Evolutionary conservation across 192 early-diverging fungal genomes (phyloP).

Genomic region (Rhizophagus prolifer): DNA sequence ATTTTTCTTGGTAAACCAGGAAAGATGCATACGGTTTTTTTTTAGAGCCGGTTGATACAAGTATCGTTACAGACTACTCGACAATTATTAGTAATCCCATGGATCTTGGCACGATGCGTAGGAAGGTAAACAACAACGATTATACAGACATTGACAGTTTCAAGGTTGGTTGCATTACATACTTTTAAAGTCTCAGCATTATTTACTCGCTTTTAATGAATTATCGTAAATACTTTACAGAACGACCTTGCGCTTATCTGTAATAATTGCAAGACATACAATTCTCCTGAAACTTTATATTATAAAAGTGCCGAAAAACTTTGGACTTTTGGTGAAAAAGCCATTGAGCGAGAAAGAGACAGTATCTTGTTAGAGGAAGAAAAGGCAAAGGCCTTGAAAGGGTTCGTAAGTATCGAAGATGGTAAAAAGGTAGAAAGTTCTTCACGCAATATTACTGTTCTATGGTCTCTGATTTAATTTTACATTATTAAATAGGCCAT

Average conservation of each 20-base stretch:
- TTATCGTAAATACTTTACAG: slow-evolving; percentile 12
- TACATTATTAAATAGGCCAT: background rate
- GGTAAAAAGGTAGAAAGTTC: background rate
- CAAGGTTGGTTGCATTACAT: slow-evolving; percentile 11
- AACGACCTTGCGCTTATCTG: slow-evolving; percentile 76
- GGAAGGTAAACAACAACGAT: slow-evolving; percentile 60
- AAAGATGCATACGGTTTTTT: slow-evolving; percentile 89
- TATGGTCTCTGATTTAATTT: background rate
- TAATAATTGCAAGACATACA: slow-evolving; percentile 82
- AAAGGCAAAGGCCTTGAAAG: slow-evolving; percentile 5
- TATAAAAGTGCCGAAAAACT: slow-evolving; percentile 80
- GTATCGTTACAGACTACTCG: slow-evolving; percentile 75
- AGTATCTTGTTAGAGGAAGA: slow-evolving; percentile 40
- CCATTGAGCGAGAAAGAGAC: slow-evolving; percentile 68
- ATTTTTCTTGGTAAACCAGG: slow-evolving; percentile 32
- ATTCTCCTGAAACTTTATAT: slow-evolving; percentile 78
- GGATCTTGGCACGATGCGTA: slow-evolving; percentile 89
- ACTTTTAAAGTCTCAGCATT: background rate
- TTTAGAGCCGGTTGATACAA: slow-evolving; percentile 79
- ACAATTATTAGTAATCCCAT: slow-evolving; percentile 80
- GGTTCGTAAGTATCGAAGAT: background rate
- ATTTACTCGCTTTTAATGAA: background rate
- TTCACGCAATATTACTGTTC: background rate
- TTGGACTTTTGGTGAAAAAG: slow-evolving; percentile 60
- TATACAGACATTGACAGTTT: slow-evolving; percentile 74